Base-by-base conservation (phyloP, 371 early-diverging fungal genomes). In the Rhizopus microsporus region DNA sequence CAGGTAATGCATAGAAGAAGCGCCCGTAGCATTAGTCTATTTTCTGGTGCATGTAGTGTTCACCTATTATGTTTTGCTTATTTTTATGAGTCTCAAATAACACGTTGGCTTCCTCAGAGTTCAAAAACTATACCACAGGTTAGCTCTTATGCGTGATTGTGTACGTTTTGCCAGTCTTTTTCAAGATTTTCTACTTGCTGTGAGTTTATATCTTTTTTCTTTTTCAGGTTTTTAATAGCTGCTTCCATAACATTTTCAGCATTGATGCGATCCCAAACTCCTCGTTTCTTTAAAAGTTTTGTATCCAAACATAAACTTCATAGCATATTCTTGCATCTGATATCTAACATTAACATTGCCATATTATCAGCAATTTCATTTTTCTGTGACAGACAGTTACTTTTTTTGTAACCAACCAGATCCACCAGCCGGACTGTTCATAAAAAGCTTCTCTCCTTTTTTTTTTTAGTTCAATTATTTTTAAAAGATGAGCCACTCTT, bases 81-180 rank as follows among this genome's bases (percentile, higher is more conserved):
- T 57, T 33, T 50, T 57, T 38, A 8, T 51, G 44, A 23, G 43
- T 45, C 47, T 17, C 52, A 45, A 58, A 58, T 12, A 50, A 58
- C 5, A 58, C 46, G 2, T 58, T 23, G 40, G 46, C 51, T 58
- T 51, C 45, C 10, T 29, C 52, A 58, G 59, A 58, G 51, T 58
- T 51, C 8, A 58, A 40, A 52, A 58, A 58, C 52, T 58, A 58
- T 58, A 51, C 29, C 52, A 16, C 52, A 46, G 45, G 47, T 59
- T 38, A 59, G 47, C 37, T 52, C 37, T 17, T 46, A 46, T 51
- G 59, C 32, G 34, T 52, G 32, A 59, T 38, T 30, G 23, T 33
- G 51, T 59, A 59, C 52, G 52, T 45, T 9, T 37, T 58, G 58
- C 52, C 58, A 58, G 16, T 51, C 45, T 58, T 58, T 32, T 58